Conservation (phyloP, 768 basidiomycete genomes). For the Boletus sensibilis region DNA sequence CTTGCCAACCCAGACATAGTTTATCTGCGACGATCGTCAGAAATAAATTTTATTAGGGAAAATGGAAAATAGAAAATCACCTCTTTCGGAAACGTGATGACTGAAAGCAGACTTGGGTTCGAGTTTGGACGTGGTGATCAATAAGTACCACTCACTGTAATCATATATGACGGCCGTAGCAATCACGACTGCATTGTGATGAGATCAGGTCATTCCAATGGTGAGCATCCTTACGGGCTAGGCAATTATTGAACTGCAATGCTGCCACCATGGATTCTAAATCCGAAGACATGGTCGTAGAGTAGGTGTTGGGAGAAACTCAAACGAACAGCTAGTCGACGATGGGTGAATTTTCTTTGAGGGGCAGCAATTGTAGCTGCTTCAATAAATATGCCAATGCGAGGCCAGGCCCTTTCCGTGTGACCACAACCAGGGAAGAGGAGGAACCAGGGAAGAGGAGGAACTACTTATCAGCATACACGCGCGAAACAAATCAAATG, state of each 20-base stretch:
- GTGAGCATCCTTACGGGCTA: slow-evolving; percentile 3
- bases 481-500: background rate
- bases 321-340: background rate
- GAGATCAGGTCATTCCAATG: background rate
- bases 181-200: slow-evolving; percentile 12
- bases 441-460: too few relatives aligned
- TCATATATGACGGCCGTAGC: slow-evolving; percentile 17
- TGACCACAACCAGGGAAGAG: background rate
- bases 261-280: slow-evolving; percentile 1
- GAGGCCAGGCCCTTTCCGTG: background rate
- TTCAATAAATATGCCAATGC: background rate
- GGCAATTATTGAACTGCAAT: slow-evolving; percentile 9
- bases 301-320: too few relatives aligned
- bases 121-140: background rate
- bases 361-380: background rate
- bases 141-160: slow-evolving; percentile 14
- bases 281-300: slow-evolving; percentile 14
- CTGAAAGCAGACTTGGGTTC: slow-evolving; percentile 1
- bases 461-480: too few relatives aligned
- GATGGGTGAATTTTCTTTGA: background rate
- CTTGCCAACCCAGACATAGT: slow-evolving; percentile 19
- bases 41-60: background rate
- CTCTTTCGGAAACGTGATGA: slow-evolving; percentile 19
- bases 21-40: slow-evolving; percentile 11
- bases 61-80: background rate